Conservation (phyloP, 257 asterid genomes). For the Plantago ovata region DNA sequence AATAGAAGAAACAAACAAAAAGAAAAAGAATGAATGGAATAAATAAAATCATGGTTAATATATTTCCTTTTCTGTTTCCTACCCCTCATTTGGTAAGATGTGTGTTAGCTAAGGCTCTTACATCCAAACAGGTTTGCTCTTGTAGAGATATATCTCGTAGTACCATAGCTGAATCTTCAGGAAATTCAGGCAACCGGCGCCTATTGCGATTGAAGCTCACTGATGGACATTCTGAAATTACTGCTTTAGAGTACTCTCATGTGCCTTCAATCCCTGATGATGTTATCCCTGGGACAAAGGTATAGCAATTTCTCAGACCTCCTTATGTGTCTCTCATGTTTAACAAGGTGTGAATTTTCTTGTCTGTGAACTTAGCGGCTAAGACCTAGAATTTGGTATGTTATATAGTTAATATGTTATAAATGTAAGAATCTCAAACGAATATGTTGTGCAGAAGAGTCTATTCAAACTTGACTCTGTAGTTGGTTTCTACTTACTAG, state of each 20-base stretch:
- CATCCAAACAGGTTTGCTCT: constrained; percentile 46
- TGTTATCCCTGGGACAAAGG: constrained; percentile 87
- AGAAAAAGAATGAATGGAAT: neutral
- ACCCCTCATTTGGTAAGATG: neutral
- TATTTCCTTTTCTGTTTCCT: neutral
- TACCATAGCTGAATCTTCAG: constrained; percentile 45
- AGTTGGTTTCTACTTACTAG: too few relatives aligned
- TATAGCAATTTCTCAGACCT: constrained; percentile 16
- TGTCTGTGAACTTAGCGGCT: constrained; percentile 5
- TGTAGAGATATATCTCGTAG: constrained; percentile 64
- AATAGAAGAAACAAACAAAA: neutral
- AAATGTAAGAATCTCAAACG: too few relatives aligned
- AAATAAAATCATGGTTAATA: neutral
- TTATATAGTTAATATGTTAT: too few relatives aligned
- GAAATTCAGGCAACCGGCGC: constrained; percentile 46
- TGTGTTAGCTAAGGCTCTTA: neutral
- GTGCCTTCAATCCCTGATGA: constrained; percentile 65
- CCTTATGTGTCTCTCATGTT: constrained; percentile 4
- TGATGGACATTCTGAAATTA: constrained; percentile 72
- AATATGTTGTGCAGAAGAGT: too few relatives aligned
- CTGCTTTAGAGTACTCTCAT: constrained; percentile 64
- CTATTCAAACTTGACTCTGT: too few relatives aligned
- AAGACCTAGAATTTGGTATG: too few relatives aligned
- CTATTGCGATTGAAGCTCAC: constrained; percentile 68
- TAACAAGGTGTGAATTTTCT: neutral